These are phyloP conservation scores for Pulveroboletus sp. DNA, from an alignment of 768 basidiomycete genomes.

Conservation along the genomic window DNA sequence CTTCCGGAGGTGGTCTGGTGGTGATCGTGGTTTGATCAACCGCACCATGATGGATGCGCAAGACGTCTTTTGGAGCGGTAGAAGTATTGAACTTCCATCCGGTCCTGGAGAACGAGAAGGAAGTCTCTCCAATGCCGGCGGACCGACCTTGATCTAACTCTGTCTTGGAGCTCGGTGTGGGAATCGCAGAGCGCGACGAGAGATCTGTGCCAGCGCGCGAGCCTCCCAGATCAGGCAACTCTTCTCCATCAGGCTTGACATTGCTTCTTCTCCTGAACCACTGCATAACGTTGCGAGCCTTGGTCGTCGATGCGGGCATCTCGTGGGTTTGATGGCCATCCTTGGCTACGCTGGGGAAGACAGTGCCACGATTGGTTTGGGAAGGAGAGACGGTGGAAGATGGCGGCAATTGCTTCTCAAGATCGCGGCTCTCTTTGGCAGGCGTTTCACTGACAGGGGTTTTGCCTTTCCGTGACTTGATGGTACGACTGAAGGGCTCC, in stretches of 20 bases:
- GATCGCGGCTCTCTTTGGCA: conserved; percentile 42
- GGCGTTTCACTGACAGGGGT: conserved; percentile 33
- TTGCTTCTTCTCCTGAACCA: conserved; percentile 88
- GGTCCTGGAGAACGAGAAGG: conserved; percentile 38
- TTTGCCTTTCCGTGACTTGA: conserved; percentile 36
- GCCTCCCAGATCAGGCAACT: conserved; percentile 8
- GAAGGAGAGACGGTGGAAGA: conserved; percentile 31
- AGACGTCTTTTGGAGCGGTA: conserved; percentile 39
- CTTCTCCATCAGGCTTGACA: conserved; percentile 29
- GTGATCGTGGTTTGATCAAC: conserved; percentile 90
- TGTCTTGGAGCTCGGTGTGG: conserved; percentile 26
- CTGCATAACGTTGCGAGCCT: conserved; percentile 95
- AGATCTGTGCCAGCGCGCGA: conserved; percentile 21
- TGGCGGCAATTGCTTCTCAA: conserved; percentile 32
- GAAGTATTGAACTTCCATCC: conserved; percentile 33
- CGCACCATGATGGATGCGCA: conserved; percentile 87
- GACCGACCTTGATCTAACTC: conserved; percentile 22
- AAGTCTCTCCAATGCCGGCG: conserved; percentile 20
- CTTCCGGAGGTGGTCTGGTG: conserved; percentile 75
- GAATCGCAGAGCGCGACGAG: conserved; percentile 29
- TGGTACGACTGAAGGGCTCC: conserved; percentile 59
- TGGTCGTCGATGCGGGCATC: conserved; percentile 72
- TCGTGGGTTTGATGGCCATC: conserved; percentile 30
- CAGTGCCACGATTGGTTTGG: conserved; percentile 21
- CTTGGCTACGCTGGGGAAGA: conserved; percentile 27